Conservation (phyloP, 352 stramenopile genomes). For the Phytopythium helicoides region DNA sequence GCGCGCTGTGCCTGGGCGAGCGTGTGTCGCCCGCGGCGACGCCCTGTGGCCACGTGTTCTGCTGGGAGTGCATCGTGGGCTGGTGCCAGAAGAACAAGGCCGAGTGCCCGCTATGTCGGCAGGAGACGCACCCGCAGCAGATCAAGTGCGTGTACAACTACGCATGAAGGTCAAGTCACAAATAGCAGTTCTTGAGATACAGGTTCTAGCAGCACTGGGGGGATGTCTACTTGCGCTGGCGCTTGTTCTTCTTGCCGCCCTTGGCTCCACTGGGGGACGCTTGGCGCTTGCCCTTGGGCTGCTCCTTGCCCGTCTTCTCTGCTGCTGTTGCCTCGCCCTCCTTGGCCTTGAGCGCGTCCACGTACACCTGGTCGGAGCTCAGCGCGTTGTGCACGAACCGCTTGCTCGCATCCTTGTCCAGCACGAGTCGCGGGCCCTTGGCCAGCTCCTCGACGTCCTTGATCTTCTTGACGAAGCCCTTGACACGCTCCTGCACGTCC, state of each 20-base stretch:
- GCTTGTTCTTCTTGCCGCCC: slow-evolving; percentile 52
- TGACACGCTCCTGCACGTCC: slow-evolving; percentile 66
- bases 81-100: slow-evolving; percentile 92
- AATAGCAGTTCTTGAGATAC: too few relatives aligned
- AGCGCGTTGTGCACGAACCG: slow-evolving; percentile 84
- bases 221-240: slow-evolving; percentile 34
- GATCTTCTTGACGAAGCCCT: slow-evolving; percentile 88
- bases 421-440: slow-evolving; percentile 67
- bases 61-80: slow-evolving; percentile 92
- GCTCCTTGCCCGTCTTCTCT: slow-evolving; percentile 35
- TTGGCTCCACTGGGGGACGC: slow-evolving; percentile 13
- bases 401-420: slow-evolving; percentile 80
- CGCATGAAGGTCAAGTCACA: slow-evolving; percentile 28
- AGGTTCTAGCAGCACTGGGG: too few relatives aligned
- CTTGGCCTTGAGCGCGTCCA: slow-evolving; percentile 58
- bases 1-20: slow-evolving; percentile 82
- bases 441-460: slow-evolving; percentile 84
- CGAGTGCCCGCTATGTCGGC: slow-evolving; percentile 88
- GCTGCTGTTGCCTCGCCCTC: slow-evolving; percentile 25
- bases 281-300: slow-evolving; percentile 24
- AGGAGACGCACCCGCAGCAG: slow-evolving; percentile 84
- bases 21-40: slow-evolving; percentile 74
- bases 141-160: slow-evolving; percentile 93
- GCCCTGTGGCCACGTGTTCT: slow-evolving; percentile 90
- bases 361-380: slow-evolving; percentile 83